A percentile compares a stretch with the other conserved stretches of the same genome.
Evolutionary conservation across 306 rosid species (phyloP).

Genomic region (Datisca glomerata): DNA sequence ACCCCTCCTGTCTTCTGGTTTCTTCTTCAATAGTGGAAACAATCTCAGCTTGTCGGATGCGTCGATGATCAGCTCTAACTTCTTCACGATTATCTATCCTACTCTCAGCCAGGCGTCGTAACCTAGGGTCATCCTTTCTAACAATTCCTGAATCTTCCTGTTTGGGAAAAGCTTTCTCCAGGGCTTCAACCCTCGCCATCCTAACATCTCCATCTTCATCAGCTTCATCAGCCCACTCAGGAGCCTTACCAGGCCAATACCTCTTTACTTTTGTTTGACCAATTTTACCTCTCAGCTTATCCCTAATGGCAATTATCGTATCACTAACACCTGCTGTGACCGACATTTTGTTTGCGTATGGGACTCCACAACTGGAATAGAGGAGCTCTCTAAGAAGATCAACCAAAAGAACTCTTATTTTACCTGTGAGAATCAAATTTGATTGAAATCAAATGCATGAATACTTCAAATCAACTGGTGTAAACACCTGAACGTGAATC

Average conservation of each 20-base stretch:
- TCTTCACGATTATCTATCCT: conserved; percentile 81
- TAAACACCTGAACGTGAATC: no score
- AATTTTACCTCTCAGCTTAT: conserved; percentile 88
- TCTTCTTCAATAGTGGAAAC: conserved; percentile 87
- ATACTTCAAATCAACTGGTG: no score
- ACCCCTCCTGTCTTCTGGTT: conserved; percentile 70
- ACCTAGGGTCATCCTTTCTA: conserved; percentile 68
- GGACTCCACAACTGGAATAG: no score
- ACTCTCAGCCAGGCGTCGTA: conserved; percentile 70
- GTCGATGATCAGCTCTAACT: conserved; percentile 82
- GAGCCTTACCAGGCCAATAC: conserved; percentile 97
- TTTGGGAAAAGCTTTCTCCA: conserved; percentile 66
- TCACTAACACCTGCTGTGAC: conserved; percentile 98
- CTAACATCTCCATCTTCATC: conserved; percentile 63
- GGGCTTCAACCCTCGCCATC: conserved; percentile 39
- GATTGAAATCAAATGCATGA: no score
- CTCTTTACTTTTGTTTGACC: conserved; percentile 83
- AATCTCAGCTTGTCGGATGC: conserved; percentile 90
- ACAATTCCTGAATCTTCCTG: conserved; percentile 36
- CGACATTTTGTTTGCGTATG: no score
- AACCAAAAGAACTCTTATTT: no score
- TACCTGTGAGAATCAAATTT: no score
- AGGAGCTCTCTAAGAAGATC: no score
- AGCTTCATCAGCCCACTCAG: conserved; percentile 85
- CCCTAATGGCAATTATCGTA: conserved; percentile 71